phyloP scores from a whole-genome alignment of 1,284 basidiomycete species.

The Boletus semigastroideus region DNA sequence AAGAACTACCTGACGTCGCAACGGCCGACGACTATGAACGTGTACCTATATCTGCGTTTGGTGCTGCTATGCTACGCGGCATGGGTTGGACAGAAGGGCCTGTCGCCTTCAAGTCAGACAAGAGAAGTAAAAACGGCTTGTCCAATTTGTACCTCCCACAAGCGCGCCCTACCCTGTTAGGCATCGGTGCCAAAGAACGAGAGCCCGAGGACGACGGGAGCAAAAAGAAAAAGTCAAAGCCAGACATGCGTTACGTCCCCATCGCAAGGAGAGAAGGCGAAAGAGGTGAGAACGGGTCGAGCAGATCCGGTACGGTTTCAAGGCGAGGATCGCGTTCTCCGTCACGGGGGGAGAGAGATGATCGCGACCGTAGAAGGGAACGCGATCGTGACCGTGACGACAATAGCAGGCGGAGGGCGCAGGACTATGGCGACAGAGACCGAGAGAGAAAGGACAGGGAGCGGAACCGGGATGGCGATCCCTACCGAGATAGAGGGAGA shows the following conservation, averaged over 20 bases:
- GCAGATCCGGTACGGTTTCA: slow-evolving; percentile 25
- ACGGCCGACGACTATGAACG: slow-evolving; percentile 87
- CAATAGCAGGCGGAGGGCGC: slow-evolving; percentile 10
- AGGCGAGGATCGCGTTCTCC: slow-evolving; percentile 32
- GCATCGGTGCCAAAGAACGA: slow-evolving; percentile 88
- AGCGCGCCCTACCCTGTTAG: slow-evolving; percentile 79
- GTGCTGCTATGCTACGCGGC: slow-evolving; percentile 88
- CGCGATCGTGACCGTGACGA: slow-evolving; percentile 21
- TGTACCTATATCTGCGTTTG: slow-evolving; percentile 91
- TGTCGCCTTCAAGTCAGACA: slow-evolving; percentile 53
- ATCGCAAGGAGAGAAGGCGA: slow-evolving; percentile 60
- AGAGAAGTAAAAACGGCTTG: slow-evolving; percentile 52
- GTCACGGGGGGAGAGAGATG: slow-evolving; percentile 18
- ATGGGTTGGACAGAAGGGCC: slow-evolving; percentile 95
- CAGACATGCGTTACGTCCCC: slow-evolving; percentile 73
- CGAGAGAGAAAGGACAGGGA: slow-evolving; percentile 10
- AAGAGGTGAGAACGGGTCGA: slow-evolving; percentile 25
- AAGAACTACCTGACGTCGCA: slow-evolving; percentile 72
- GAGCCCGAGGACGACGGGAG: slow-evolving; percentile 66
- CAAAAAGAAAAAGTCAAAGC: slow-evolving; percentile 43
- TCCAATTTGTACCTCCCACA: slow-evolving; percentile 80
- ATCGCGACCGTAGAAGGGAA: slow-evolving; percentile 31
- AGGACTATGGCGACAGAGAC: slow-evolving; percentile 11
- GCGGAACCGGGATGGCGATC: slow-evolving; percentile 22
- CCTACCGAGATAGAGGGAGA: slow-evolving; percentile 19